Evolutionary conservation across 768 basidiomycete species (phyloP).

Genomic region (Tulasnella sp.): DNA sequence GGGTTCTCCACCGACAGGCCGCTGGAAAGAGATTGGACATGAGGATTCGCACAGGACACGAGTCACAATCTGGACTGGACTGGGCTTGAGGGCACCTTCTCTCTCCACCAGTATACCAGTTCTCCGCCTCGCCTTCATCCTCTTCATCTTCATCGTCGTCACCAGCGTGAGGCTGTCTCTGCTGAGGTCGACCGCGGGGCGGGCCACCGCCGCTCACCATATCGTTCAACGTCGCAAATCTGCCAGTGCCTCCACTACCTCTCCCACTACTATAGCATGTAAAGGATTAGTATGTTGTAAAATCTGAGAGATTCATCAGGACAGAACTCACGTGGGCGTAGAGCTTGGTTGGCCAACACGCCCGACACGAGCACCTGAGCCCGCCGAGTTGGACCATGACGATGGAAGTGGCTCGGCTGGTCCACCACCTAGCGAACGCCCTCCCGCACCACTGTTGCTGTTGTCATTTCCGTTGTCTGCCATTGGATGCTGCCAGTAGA

Average conservation of each 20-base stretch:
- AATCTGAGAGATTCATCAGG: slow-evolving; percentile 17
- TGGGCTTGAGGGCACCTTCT: slow-evolving; percentile 45
- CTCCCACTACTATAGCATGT: slow-evolving; percentile 17
- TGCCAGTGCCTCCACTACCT: slow-evolving; percentile 21
- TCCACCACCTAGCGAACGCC: slow-evolving; percentile 41
- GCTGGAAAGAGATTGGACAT: slow-evolving; percentile 31
- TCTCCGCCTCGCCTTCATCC: slow-evolving; percentile 33
- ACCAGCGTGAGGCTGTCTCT: slow-evolving; percentile 36
- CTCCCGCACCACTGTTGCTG: slow-evolving; percentile 27
- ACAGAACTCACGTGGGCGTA: slow-evolving; percentile 20
- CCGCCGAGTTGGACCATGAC: slow-evolving; percentile 19
- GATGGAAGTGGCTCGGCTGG: slow-evolving; percentile 38
- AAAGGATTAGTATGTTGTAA: slow-evolving; percentile 7
- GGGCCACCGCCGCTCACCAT: slow-evolving; percentile 20
- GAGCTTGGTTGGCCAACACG: slow-evolving; percentile 18
- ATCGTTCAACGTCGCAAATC: slow-evolving; percentile 32
- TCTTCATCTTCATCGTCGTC: slow-evolving; percentile 35
- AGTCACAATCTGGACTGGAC: background rate
- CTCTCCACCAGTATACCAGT: slow-evolving; percentile 92
- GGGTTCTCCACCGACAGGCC: slow-evolving; percentile 87
- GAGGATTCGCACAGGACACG: background rate
- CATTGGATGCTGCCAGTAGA: no score
- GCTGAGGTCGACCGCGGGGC: slow-evolving; percentile 30
- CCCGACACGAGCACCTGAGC: slow-evolving; percentile 15
- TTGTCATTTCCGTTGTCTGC: slow-evolving; percentile 16